Percentiles rank a stretch among this genome's conserved stretches.
These are phyloP conservation scores for Chara braunii DNA, from an alignment of 139 green algal species.

Conservation along the genomic window DNA sequence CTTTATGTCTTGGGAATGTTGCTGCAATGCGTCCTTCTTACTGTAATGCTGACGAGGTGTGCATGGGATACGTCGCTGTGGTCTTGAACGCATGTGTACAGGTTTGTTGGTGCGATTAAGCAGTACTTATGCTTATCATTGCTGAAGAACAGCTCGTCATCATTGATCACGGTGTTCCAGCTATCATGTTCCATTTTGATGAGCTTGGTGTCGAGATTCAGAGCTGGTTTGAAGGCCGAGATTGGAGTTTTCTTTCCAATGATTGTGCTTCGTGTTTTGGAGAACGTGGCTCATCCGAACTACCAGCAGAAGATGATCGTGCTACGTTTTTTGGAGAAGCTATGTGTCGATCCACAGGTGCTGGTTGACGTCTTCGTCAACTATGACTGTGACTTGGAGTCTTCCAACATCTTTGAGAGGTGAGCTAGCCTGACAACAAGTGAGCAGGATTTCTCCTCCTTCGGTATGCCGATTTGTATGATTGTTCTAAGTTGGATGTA, in stretches of 20 bases:
- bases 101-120: constrained; percentile 74
- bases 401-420: constrained; percentile 81
- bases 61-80: no score
- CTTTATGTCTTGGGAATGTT: no score
- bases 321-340: constrained; percentile 55
- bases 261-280: constrained; percentile 83
- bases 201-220: constrained; percentile 72
- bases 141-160: constrained; percentile 80
- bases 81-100: no score
- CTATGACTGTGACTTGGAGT: constrained; percentile 90
- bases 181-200: constrained; percentile 84
- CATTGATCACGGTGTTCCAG: constrained; percentile 51
- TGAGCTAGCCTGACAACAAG: constrained; percentile 25
- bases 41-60: no score
- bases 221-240: constrained; percentile 71
- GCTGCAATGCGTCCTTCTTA: no score
- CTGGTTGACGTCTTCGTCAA: constrained; percentile 95
- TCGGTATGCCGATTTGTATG: no score
- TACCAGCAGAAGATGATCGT: constrained; percentile 49
- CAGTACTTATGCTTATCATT: constrained; percentile 92
- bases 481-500: no score
- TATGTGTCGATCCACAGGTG: constrained; percentile 78
- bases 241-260: constrained; percentile 96
- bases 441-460: no score
- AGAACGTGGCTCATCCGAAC: constrained; percentile 41